Base-by-base conservation (phyloP, 768 basidiomycete species). In the Hortiboletus campestris region DNA sequence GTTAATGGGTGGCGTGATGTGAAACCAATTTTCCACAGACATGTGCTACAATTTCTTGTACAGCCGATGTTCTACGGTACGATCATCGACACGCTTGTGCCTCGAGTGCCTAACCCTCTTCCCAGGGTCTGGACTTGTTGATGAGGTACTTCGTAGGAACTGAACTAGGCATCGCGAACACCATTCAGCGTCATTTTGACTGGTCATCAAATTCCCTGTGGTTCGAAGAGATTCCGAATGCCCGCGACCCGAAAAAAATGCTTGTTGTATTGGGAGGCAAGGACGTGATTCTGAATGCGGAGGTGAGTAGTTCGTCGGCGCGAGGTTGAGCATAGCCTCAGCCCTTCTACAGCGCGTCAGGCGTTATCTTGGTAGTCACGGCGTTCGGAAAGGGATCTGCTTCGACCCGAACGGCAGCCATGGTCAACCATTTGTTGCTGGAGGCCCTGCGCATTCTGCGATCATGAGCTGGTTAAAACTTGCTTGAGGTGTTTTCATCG, bases 21-120 rank as follows among this genome's bases (percentile, higher is more conserved):
- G 17, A 40, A 39, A 20, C 14, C 25, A 16, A 38, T 6, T 52
- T 55, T 51, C 43, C 28, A 20, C 63, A 89, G 92, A 94, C 71
- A 84, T 95, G 28, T 95, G 94, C 69, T 90, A 89, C 74, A 94
- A 93, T 67, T 96, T 96, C 72, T 76, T 94, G 49, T 96, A 95
- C 69, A 78, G 83, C 8, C 78, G 76, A 29, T 85, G 86, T 47
- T 76, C 72, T 45, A 87, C 82, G 31, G 89, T 87, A 72, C 73
- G 44, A 28, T 49, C 29, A 52, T 57, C 44, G 39, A 31, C 46
- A 42, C 43, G 59, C 20, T 28, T 47, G 35, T 32, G 28, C 25
- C 46, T 31, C n/a, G 12, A 43, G 49, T 60, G 25, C 35, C 49
- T 53, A 25, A 60, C 36, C 28, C 51, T 56, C 36, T 35, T 49